phyloP scores from a whole-genome alignment of 352 stramenopile species.

The Phytophthora pseudosyringae region DNA sequence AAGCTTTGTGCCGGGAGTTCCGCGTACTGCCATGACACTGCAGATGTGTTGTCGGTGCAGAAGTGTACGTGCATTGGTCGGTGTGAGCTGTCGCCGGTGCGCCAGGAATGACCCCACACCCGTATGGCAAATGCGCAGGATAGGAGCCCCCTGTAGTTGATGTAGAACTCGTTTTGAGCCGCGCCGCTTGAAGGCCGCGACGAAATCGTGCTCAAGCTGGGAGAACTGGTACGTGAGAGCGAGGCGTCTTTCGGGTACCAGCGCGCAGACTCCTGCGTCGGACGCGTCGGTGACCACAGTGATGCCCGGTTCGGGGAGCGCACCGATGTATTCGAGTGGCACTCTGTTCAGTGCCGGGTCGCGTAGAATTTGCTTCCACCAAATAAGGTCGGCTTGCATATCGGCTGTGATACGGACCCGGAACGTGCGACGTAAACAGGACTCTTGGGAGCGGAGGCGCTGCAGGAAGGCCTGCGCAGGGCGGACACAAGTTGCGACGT shows the following conservation, averaged over 20 bases:
- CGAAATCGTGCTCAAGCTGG: not conserved
- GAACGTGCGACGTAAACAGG: no score
- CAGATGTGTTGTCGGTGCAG: conserved; percentile 36
- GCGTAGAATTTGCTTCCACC: not conserved
- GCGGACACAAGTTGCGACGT: no score
- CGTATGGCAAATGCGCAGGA: conserved; percentile 13
- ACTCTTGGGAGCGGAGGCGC: no score
- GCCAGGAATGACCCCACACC: conserved; percentile 2
- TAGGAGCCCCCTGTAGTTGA: conserved; percentile 35
- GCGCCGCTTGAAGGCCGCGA: not conserved
- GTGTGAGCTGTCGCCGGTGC: no score
- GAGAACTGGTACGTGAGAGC: not conserved
- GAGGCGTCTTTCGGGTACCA: not conserved
- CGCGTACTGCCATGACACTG: no score
- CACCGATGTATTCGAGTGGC: not conserved
- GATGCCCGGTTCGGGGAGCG: not conserved
- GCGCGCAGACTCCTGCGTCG: not conserved
- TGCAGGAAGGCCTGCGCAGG: no score
- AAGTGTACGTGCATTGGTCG: conserved; percentile 19
- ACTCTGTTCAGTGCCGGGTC: not conserved
- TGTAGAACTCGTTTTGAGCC: conserved; percentile 20
- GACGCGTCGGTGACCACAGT: not conserved
- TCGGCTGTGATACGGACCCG: no score
- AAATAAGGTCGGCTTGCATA: no score
- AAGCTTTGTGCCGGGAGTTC: no score